Conservation (phyloP, 2,329 filamentous ascomycete genomes). For the Aspergillus sp. region DNA sequence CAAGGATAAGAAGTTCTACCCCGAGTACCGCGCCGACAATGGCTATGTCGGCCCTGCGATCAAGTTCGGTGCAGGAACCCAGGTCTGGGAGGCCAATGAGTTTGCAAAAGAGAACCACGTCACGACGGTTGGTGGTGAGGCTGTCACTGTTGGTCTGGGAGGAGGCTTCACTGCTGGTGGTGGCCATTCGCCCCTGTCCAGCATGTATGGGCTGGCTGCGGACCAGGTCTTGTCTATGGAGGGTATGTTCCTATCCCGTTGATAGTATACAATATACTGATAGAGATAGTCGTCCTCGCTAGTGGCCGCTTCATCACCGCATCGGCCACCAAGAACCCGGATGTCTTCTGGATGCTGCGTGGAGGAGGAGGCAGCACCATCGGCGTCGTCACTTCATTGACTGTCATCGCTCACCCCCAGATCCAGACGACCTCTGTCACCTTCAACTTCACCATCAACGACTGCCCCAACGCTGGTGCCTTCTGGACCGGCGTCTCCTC, state of each 20-base stretch:
- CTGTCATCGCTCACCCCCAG: constrained; percentile 18
- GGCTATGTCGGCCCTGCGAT: constrained; percentile 52
- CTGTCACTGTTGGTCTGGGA: constrained; percentile 51
- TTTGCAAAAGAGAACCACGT: constrained; percentile 46
- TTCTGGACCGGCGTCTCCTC: constrained; percentile 20
- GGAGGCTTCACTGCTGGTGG: constrained; percentile 47
- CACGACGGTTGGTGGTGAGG: constrained; percentile 53
- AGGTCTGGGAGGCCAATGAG: constrained; percentile 50
- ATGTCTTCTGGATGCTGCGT: constrained; percentile 53
- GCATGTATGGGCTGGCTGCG: constrained; percentile 55
- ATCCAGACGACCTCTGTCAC: constrained; percentile 22
- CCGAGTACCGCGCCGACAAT: constrained; percentile 30
- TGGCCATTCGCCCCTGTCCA: constrained; percentile 44
- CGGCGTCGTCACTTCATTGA: constrained; percentile 45
- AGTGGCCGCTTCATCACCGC: constrained; percentile 23
- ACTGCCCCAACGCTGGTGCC: constrained; percentile 15
- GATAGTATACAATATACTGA: not conserved
- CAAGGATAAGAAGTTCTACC: constrained; percentile 29
- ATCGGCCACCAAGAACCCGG: constrained; percentile 24
- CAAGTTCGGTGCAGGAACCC: constrained; percentile 54
- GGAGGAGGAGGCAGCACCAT: constrained; percentile 57
- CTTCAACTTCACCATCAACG: constrained; percentile 22
- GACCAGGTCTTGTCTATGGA: constrained; percentile 56
- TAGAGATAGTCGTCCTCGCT: constrained; percentile 13
- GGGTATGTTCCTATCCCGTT: constrained; percentile 6